Evolutionary conservation across 2,329 filamentous ascomycete species (phyloP), one percentile per base, ranked within the genome.

Genomic region (Coniella lustricola): DNA sequence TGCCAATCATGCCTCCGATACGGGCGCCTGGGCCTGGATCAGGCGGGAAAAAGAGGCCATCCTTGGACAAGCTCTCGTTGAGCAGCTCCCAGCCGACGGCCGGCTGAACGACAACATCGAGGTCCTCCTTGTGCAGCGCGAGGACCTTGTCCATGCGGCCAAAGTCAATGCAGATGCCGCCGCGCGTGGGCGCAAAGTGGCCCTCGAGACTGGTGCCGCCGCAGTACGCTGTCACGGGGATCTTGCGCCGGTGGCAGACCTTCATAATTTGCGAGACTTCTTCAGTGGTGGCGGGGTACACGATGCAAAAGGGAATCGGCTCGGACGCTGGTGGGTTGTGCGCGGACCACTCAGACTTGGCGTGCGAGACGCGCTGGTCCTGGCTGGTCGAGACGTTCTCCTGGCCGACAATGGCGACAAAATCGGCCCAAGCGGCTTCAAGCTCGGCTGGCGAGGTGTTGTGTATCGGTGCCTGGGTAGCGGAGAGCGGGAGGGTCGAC

Each of bases 131-230:
- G 69, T 95, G 85, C 57, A 96, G 68, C 32, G 75, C 71, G 31
- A 95, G 54, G 45, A 96, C 82, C 62, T 84, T 80, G 67, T 91
- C 80, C 90, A 96, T 95, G 52, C 84, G 78, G 44, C 77, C 76
- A 64, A 95, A 94, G 66, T 95, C 88, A 59, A 96, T 77, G 58
- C 87, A 91, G 29, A 95, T 81, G 17, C 90, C 90, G 49, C 87
- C 85, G 56, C 82, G 73, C 14, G 89, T 95, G 2, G 89, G 81
- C 1, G 88, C 82, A 65, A 87, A 95, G 65, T 95, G 88, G 1
- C 90, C 90, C 67, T 96, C 90, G 29, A 96, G 72, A 59, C 85
- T 90, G 7, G 90, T 95, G 31, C 90, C 90, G 37, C 90, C 90
- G 49, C 84, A 89, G 68, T 90, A 95, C 3, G 84, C 85, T 3